A percentile compares a stretch with the other conserved stretches of the same genome.
Evolutionary conservation across 2,329 filamentous ascomycete genomes (phyloP).

Genomic region (Aspergillus hortae): DNA sequence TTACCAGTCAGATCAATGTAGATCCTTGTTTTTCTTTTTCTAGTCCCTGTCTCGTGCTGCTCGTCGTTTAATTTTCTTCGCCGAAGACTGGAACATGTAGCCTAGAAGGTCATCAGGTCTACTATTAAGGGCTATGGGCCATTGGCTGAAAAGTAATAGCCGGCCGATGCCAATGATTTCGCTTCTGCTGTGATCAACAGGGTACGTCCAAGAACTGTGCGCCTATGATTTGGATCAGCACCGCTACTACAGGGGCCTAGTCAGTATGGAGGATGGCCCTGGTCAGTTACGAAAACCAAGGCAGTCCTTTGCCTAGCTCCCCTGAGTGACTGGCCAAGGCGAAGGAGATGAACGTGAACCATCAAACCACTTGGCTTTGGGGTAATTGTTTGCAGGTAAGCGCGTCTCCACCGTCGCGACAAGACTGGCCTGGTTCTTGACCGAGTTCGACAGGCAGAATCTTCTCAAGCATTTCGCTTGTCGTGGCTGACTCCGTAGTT

Average conservation of each 20-base stretch:
- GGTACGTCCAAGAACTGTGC: background rate
- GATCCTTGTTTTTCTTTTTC: no score
- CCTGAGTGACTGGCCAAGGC: no score
- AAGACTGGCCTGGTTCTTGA: background rate
- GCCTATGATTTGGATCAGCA: background rate
- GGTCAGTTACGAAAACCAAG: background rate
- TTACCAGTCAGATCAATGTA: no score
- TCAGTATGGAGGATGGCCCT: background rate
- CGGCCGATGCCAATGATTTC: background rate
- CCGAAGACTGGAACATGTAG: background rate
- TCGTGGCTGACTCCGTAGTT: background rate
- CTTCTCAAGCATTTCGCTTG: background rate
- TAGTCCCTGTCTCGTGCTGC: background rate
- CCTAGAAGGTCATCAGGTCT: background rate
- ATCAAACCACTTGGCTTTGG: no score
- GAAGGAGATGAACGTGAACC: no score
- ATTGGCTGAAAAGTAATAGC: no score
- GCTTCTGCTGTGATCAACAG: background rate
- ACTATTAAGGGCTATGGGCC: no score
- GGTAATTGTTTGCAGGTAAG: background rate
- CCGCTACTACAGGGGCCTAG: background rate
- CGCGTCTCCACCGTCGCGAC: background rate
- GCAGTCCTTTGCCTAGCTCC: background rate
- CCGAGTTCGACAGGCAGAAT: background rate
- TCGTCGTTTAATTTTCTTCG: background rate